phyloP scores from a whole-genome alignment of 345 rosid genomes.

The Viola odorata region DNA sequence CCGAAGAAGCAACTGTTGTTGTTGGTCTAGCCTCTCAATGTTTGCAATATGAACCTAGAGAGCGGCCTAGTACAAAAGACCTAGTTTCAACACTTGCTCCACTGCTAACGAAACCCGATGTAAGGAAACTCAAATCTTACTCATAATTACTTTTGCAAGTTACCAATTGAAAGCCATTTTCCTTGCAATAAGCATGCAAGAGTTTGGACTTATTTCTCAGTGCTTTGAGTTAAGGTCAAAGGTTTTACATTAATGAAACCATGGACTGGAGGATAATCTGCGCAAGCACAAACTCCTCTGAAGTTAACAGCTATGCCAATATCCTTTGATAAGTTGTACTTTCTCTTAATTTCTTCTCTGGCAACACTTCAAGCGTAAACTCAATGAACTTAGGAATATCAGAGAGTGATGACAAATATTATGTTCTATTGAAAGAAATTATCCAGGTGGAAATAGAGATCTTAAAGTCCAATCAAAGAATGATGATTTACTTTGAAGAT shows the following conservation, averaged over 20 bases:
- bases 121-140: constrained; percentile 30
- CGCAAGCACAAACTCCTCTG: neutral
- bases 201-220: neutral
- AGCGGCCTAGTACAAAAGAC: constrained; percentile 81
- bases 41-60: constrained; percentile 90
- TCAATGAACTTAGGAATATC: no score
- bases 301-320: no score
- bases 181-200: neutral
- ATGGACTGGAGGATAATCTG: neutral
- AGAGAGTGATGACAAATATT: no score
- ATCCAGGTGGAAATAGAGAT: no score
- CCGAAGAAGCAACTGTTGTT: constrained; percentile 79
- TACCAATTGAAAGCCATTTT: neutral
- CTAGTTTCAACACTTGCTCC: constrained; percentile 69
- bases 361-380: no score
- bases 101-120: constrained; percentile 75
- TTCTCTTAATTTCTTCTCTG: no score
- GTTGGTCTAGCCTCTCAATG: constrained; percentile 80
- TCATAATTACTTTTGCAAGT: neutral
- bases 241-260: neutral
- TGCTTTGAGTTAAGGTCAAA: neutral
- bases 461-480: no score
- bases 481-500: no score
- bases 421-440: no score
- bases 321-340: no score